Percentiles rank a stretch among this genome's conserved stretches.
These are phyloP conservation scores for Epichloe glyceriae DNA, from an alignment of 2,329 filamentous ascomycete species.

Conservation along the genomic window DNA sequence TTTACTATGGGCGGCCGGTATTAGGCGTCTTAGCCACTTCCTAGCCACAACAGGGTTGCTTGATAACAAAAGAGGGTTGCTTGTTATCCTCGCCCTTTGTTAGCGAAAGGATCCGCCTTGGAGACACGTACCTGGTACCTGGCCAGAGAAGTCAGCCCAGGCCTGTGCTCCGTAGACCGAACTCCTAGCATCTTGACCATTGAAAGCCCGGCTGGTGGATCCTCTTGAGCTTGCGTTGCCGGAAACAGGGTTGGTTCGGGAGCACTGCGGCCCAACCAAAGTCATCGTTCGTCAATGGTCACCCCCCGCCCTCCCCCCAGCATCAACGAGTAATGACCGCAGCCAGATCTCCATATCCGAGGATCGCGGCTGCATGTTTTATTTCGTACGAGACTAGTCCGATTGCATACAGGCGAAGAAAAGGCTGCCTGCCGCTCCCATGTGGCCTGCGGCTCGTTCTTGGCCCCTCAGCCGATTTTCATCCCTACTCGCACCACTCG, in stretches of 20 bases:
- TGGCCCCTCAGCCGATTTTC: neutral
- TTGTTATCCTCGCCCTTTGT: no score
- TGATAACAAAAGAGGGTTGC: no score
- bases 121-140: no score
- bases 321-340: neutral
- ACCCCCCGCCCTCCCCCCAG: neutral
- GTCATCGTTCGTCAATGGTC: neutral
- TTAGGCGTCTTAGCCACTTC: no score
- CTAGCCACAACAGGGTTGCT: no score
- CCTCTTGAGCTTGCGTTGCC: conserved; percentile 3
- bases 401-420: neutral
- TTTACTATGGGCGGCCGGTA: no score
- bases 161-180: neutral
- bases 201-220: neutral
- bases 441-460: conserved; percentile 1
- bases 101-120: no score
- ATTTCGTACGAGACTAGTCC: conserved; percentile 4
- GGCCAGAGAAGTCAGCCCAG: no score
- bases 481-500: neutral
- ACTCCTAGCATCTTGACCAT: neutral
- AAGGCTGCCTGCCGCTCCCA: conserved; percentile 2
- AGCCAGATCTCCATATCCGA: conserved; percentile 2
- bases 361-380: conserved; percentile 1
- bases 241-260: conserved; percentile 8
- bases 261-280: conserved; percentile 8